Percentiles rank a stretch among this genome's conserved stretches.
Evolutionary conservation across 805 yeast genomes (phyloP).

Genomic region (Cyberlindnera xishuangbannaensis): DNA sequence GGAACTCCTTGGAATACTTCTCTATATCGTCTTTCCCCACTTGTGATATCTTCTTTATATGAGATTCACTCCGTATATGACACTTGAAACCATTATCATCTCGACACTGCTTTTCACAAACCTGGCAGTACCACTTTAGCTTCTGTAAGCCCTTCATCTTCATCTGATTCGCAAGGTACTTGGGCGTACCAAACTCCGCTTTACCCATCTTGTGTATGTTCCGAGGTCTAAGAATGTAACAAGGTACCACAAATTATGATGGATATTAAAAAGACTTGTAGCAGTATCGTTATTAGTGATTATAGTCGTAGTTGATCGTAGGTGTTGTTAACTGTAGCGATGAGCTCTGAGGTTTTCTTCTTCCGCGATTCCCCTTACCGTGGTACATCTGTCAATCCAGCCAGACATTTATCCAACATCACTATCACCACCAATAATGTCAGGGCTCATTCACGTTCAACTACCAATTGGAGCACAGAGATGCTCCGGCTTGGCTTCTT

Average conservation of each 20-base stretch:
- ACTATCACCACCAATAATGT: too few relatives aligned
- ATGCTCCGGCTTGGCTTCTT: constrained; percentile 1
- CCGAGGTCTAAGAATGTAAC: too few relatives aligned
- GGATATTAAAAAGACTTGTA: too few relatives aligned
- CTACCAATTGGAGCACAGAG: too few relatives aligned
- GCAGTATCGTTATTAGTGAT: neutral
- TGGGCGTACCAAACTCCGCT: constrained; percentile 63
- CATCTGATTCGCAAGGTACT: constrained; percentile 67
- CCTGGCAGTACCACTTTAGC: constrained; percentile 82
- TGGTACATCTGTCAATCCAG: too few relatives aligned
- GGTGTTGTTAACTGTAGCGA: too few relatives aligned
- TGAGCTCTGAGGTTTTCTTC: too few relatives aligned
- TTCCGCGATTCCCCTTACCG: too few relatives aligned
- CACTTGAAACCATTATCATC: constrained; percentile 95
- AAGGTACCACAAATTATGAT: too few relatives aligned
- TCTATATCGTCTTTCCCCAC: constrained; percentile 46
- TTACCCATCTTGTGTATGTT: constrained; percentile 36
- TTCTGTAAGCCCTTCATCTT: constrained; percentile 83
- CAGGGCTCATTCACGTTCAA: too few relatives aligned
- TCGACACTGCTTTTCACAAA: constrained; percentile 88
- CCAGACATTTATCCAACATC: too few relatives aligned
- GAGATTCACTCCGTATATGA: constrained; percentile 81
- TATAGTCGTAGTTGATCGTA: too few relatives aligned
- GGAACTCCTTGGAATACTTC: constrained; percentile 55
- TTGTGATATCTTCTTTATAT: constrained; percentile 49